Evolutionary conservation across 331 rosid genomes (phyloP).

Genomic region (Dryas integrifolia): DNA sequence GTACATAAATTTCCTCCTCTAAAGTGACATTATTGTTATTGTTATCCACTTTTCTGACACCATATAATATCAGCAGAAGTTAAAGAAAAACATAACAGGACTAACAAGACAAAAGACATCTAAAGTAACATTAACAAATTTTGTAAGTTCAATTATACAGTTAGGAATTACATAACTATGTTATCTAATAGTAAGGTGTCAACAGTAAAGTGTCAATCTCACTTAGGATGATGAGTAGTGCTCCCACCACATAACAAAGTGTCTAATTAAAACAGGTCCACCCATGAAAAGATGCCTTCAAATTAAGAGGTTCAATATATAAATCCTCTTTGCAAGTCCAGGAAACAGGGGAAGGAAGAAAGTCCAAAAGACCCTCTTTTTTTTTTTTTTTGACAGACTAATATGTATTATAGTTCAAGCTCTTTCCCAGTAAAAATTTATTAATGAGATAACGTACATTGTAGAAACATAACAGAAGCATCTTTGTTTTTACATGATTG

Average conservation of each 20-base stretch:
- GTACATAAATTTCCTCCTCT: not conserved
- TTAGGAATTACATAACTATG: not conserved
- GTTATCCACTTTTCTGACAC: not conserved
- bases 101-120: not conserved
- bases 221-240: not conserved
- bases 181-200: not conserved
- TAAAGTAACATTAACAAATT: not conserved
- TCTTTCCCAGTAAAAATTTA: not conserved
- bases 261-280: not conserved
- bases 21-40: not conserved
- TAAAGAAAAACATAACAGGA: not conserved
- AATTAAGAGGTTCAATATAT: not conserved
- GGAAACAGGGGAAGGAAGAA: not conserved
- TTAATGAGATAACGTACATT: not conserved
- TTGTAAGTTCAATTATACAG: not conserved
- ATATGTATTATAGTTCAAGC: not conserved
- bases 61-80: not conserved
- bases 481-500: not conserved
- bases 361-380: not conserved
- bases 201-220: not conserved
- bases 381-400: not conserved
- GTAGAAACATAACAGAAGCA: conserved; percentile 1
- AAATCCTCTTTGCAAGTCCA: not conserved
- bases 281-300: not conserved
- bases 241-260: not conserved